Base-by-base conservation (phyloP, 83 land plant genomes). In the Picea abies region DNA sequence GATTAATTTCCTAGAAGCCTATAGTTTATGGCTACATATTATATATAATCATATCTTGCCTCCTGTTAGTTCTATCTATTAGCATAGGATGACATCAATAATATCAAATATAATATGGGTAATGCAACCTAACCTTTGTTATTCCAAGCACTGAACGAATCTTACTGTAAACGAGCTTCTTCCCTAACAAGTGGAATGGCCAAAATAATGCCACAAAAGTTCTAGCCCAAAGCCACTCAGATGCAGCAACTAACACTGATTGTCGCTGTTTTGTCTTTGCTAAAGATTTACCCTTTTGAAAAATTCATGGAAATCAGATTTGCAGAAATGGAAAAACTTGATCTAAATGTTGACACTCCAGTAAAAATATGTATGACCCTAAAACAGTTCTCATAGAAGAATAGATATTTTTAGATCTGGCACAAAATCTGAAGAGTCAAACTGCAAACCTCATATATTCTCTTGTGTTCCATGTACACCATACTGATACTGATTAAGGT, bases 101-200 rank as follows among this genome's bases (percentile, higher is more conserved):
- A 52, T 11, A 52, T 52, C 56, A 52, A 9, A 49, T 44, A 47
- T 41, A 44, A 39, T 39, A 73, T 8, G 26, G 58, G 47, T 4
- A 44, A 8, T 44, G 15, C 23, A 73, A 20, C 7, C 67, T 47
- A 76, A 96, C 99, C 96, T 96, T 94, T 65, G 86, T 83, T 80
- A 96, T 93, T 78, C 96, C 93, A 83, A 96, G 82, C 26, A 92
- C 91, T 37, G 94, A 88, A 12, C 88, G 90, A 52, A 96, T 90
- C 88, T 96, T 96, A 14, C 84, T 86, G 76, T 89, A 96, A 29
- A 96, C 87, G 23, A 96, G 78, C 82, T 81, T 91, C 70, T 84
- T 86, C 10, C 89, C 99, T 62, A 96, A 65, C 77, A 86, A 64
- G 87, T 96, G 95, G 49, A 94, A 20, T 76, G 98, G 98, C 85